phyloP scores from a whole-genome alignment of 805 yeast species.

The Suhomyces vadensis region DNA sequence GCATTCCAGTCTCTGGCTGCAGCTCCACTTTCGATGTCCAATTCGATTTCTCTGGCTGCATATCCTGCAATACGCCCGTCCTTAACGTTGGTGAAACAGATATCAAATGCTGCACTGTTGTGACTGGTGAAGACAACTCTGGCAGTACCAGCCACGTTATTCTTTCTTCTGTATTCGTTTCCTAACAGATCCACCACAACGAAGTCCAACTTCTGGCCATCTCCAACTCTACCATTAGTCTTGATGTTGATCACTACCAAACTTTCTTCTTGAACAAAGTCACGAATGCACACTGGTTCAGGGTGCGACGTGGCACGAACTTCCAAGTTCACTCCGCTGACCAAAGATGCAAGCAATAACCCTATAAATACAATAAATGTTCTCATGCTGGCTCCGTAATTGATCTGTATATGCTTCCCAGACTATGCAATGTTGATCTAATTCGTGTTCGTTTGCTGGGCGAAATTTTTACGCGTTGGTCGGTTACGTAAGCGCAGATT shows the following conservation, averaged over 20 bases:
- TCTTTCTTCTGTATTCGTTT: conserved; percentile 74
- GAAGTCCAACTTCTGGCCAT: conserved; percentile 80
- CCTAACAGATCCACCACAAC: conserved; percentile 75
- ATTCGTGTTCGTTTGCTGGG: conserved; percentile 15
- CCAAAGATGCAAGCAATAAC: conserved; percentile 22
- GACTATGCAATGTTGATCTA: conserved; percentile 1
- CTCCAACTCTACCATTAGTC: conserved; percentile 74
- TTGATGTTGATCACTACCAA: conserved; percentile 82
- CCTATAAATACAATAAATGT: conserved; percentile 15
- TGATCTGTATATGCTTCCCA: not conserved
- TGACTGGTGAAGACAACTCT: conserved; percentile 85
- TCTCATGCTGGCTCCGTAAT: conserved; percentile 10
- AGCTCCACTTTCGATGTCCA: conserved; percentile 93
- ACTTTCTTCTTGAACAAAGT: conserved; percentile 81
- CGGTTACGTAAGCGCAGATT: conserved; percentile 1
- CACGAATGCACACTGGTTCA: conserved; percentile 83
- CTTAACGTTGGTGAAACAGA: conserved; percentile 73
- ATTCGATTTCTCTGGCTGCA: conserved; percentile 71
- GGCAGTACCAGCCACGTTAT: conserved; percentile 70
- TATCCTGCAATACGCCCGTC: conserved; percentile 18
- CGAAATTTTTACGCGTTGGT: conserved; percentile 15
- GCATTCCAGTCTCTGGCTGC: conserved; percentile 98
- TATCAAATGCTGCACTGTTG: conserved; percentile 80
- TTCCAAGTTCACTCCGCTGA: conserved; percentile 50
- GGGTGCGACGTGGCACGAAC: conserved; percentile 48